Conservation (phyloP, 805 yeast species). For the Maudiozyma saulgeensis region DNA sequence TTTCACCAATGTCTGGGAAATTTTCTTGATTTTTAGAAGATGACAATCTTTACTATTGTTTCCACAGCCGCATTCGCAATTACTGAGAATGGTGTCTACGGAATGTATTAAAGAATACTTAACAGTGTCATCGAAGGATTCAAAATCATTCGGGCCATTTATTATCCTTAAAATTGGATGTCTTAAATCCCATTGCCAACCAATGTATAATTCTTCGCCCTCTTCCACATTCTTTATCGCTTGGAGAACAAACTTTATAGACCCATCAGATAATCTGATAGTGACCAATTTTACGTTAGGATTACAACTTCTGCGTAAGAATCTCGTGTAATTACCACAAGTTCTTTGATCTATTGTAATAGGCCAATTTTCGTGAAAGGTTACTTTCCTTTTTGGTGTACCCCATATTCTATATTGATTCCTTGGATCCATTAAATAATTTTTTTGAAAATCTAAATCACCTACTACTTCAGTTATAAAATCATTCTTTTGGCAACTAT, state of each 20-base stretch:
- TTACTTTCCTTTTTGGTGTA: slow-evolving; percentile 50
- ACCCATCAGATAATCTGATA: slow-evolving; percentile 25
- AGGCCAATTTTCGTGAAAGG: slow-evolving; percentile 47
- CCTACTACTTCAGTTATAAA: slow-evolving; percentile 61
- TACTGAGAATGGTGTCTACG: slow-evolving; percentile 50
- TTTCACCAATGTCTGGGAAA: slow-evolving; percentile 49
- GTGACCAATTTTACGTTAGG: slow-evolving; percentile 66
- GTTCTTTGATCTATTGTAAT: slow-evolving; percentile 71
- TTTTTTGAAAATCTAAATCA: slow-evolving; percentile 53
- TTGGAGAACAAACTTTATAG: slow-evolving; percentile 45
- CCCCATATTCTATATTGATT: slow-evolving; percentile 77
- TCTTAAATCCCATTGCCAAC: slow-evolving; percentile 79
- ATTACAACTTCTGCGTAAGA: slow-evolving; percentile 63
- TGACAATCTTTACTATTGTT: slow-evolving; percentile 43
- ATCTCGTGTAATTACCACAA: slow-evolving; percentile 75
- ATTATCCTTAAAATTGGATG: slow-evolving; percentile 63
- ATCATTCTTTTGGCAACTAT: slow-evolving; percentile 36
- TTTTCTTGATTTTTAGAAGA: slow-evolving; percentile 51
- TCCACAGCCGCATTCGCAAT: slow-evolving; percentile 52
- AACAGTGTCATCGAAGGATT: slow-evolving; percentile 43
- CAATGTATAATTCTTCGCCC: slow-evolving; percentile 63
- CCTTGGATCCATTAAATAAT: slow-evolving; percentile 52
- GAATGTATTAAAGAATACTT: slow-evolving; percentile 49
- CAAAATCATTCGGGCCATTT: slow-evolving; percentile 38
- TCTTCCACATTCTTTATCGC: slow-evolving; percentile 48